Evolutionary conservation across 805 yeast genomes (phyloP), one percentile per base, ranked within the genome.

Genomic region (Alloascoidea hylecoeti): DNA sequence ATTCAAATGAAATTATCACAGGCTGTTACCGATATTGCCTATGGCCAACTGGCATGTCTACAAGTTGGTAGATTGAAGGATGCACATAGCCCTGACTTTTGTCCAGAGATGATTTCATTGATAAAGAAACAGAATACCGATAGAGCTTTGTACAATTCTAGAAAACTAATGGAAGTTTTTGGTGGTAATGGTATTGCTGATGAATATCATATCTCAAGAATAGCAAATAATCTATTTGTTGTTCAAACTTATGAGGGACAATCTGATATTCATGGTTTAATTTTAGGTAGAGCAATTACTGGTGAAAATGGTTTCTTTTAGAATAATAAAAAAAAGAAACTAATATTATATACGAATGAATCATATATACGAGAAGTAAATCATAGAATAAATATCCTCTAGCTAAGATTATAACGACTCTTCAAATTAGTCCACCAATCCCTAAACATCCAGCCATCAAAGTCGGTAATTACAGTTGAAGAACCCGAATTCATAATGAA

Each of bases 221-320:
- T 63, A 38, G 63, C 64, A 16, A 61, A 57, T 35, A 62, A 62
- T 43, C 48, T 62, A 37, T 63, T 55, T 48, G 66, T 62, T 4
- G 65, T 60, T 17, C 68, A 63, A 47, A 62, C 67, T n/a, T 62
- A 49, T 40, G 67, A 61, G 47, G 68, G 68, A 18, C 68, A 62
- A 44, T 56, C 63, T 40, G 68, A 62, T 39, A 62, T 62, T 40
- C 68, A 62, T 42, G 64, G 58, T 33, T 45, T 60, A 33, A 61
- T 58, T 30, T 47, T 62, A 9, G 67, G 67, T 16, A 44, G 67
- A 23, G 65, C 61, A 15, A 60, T 61, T 18, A 63, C 68, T 3
- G 68, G 68, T 1, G 49, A 49, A 34, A 49, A 47, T 33, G 63
- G 61, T 3, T 58, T 58, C 38, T 49, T 39, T 37, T 56, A 44